Evolutionary conservation across 2,329 filamentous ascomycete genomes (phyloP), one percentile per base, ranked within the genome.

Genomic region (Sporothrix brasiliensis): DNA sequence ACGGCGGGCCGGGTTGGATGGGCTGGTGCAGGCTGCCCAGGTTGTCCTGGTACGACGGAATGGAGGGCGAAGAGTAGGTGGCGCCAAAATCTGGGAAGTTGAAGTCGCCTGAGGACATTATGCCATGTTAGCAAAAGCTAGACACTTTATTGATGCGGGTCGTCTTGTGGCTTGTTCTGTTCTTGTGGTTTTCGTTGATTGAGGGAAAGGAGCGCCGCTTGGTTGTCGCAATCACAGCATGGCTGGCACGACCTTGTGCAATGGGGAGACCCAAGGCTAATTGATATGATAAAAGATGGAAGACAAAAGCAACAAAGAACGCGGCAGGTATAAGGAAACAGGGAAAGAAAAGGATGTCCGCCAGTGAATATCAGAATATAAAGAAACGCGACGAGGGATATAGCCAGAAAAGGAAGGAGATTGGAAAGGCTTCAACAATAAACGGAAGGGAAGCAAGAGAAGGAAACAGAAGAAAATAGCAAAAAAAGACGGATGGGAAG

Each of bases 101-200:
- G 76, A 87, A 88, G 74, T 88, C 86, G 79, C 84, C 85, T 88
- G 82, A 77, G 78, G 81, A 79, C 83, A 84, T 85, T 76, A 76
- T 81, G 76, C 77, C 77, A 80, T 81, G 78, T 83, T 79, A 83
- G 80, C 80, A 74, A 74, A 74, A 74, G 74, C 44, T 34, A 63
- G 39, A 47, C 11, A 63, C 67, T 19, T 71, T 44, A 13, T 14
- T 67, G 50, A 34, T 30, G 60, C n/a, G 0, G 13, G 7, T 61
- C 6, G 14, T 21, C 47, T 3, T 34, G 61, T n/a, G 16, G 44
- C 61, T 44, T 65, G 61, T 49, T 65, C 61, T 65, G 61, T 50
- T 49, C 14, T 49, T 49, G 66, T 49, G 50, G 58, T 24, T 16
- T 44, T 21, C 2, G 24, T 19, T 39, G 39, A 21, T 1, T 21